phyloP scores from a whole-genome alignment of 768 basidiomycete genomes.

The Suillus alpinus region DNA sequence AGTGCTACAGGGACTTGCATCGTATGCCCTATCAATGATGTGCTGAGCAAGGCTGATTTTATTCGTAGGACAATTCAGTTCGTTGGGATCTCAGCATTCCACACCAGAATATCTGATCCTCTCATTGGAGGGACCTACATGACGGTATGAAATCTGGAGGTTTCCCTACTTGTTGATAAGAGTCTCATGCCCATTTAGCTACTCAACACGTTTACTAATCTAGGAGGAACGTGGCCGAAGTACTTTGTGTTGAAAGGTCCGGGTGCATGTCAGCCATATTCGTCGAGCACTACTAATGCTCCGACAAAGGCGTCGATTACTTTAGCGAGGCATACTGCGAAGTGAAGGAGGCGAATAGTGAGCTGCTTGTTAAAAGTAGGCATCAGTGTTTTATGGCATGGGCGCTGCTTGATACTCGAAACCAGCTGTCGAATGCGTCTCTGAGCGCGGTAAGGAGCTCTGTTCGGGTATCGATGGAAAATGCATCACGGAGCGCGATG shows the following conservation, averaged over 20 bases:
- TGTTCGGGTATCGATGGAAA: slow-evolving; percentile 75
- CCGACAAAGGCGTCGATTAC: slow-evolving; percentile 69
- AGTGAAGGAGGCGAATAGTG: slow-evolving; percentile 54
- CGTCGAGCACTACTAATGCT: slow-evolving; percentile 10
- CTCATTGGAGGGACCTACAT: slow-evolving; percentile 98
- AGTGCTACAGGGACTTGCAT: slow-evolving; percentile 77
- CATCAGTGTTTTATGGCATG: slow-evolving; percentile 8
- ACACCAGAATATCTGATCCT: slow-evolving; percentile 94
- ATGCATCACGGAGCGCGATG: slow-evolving; percentile 85
- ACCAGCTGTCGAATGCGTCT: slow-evolving; percentile 83
- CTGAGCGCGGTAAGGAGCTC: slow-evolving; percentile 80
- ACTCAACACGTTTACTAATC: slow-evolving; percentile 91
- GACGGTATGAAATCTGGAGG: slow-evolving; percentile 64
- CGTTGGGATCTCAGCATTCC: slow-evolving; percentile 98
- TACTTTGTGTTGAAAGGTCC: slow-evolving; percentile 92
- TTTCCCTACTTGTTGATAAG: slow-evolving; percentile 3
- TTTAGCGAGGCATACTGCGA: slow-evolving; percentile 85
- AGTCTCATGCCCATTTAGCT: slow-evolving; percentile 48
- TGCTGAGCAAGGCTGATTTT: slow-evolving; percentile 7
- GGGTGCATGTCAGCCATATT: slow-evolving; percentile 2
- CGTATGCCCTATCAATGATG: slow-evolving; percentile 49
- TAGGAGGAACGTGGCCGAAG: slow-evolving; percentile 98
- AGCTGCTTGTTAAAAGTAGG: slow-evolving; percentile 54
- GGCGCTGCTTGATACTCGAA: slow-evolving; percentile 10
- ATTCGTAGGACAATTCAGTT: slow-evolving; percentile 88